Conservation (phyloP, 2,329 filamentous ascomycete species). For the Diplocarpon mali region DNA sequence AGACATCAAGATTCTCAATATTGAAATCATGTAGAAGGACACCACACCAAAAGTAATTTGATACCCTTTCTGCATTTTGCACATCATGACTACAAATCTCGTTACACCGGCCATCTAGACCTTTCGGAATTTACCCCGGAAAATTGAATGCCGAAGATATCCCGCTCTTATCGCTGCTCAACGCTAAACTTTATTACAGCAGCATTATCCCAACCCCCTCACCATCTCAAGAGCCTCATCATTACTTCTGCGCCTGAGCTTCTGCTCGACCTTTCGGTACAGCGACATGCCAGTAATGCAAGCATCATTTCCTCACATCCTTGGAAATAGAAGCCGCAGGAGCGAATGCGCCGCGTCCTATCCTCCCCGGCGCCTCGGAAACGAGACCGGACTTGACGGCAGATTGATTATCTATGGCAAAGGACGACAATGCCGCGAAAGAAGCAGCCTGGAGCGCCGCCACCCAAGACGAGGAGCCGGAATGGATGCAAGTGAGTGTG, state of each 20-base stretch:
- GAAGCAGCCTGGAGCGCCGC: conserved; percentile 50
- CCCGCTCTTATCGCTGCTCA: too few species aligned
- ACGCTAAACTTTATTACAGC: too few species aligned
- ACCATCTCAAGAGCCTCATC: background rate
- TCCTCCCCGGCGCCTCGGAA: background rate
- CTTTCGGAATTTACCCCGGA: too few species aligned
- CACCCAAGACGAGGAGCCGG: conserved; percentile 55
- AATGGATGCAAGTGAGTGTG: conserved; percentile 54
- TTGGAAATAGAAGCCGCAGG: background rate
- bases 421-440: conserved; percentile 49
- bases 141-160: too few species aligned
- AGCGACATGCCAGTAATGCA: too few species aligned
- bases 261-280: too few species aligned
- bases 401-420: background rate
- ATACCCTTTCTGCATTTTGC: background rate
- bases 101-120: background rate
- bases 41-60: background rate
- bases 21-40: conserved; percentile 33
- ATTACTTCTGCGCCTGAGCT: too few species aligned
- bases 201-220: too few species aligned
- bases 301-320: background rate
- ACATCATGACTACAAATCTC: background rate
- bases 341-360: background rate
- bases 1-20: conserved; percentile 94
- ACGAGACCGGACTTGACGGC: background rate